phyloP scores from a whole-genome alignment of 768 basidiomycete species.

The Coprinellus aureogranulatus region DNA sequence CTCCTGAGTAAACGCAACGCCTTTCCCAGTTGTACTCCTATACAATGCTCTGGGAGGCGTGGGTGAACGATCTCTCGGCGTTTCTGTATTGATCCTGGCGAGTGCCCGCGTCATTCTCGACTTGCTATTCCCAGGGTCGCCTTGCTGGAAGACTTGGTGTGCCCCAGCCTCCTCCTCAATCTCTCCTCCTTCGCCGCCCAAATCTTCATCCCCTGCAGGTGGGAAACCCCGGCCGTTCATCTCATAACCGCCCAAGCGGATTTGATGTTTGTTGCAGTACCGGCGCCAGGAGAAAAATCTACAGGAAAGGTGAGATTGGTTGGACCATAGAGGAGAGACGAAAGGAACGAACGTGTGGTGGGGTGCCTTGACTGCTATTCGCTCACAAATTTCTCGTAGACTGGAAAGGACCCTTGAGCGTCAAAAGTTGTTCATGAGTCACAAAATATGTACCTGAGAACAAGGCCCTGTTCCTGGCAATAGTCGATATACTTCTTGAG shows the following conservation, averaged over 20 bases:
- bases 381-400: conserved; percentile 82
- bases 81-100: no score
- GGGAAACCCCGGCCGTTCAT: conserved; percentile 49
- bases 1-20: conserved; percentile 84
- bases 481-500: conserved; percentile 88
- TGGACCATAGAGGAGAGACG: conserved; percentile 1
- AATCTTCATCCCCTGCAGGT: conserved; percentile 41
- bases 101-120: no score
- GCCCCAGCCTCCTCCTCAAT: conserved; percentile 33
- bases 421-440: neutral
- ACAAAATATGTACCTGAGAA: conserved; percentile 54
- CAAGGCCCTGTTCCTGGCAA: conserved; percentile 83
- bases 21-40: conserved; percentile 85
- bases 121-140: no score
- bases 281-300: conserved; percentile 91
- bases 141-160: no score
- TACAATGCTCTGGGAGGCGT: conserved; percentile 78
- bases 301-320: neutral
- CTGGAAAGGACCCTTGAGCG: conserved; percentile 22
- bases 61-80: conserved; percentile 68
- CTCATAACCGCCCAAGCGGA: conserved; percentile 79
- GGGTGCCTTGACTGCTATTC: conserved; percentile 84
- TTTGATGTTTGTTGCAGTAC: conserved; percentile 91
- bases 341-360: conserved; percentile 64
- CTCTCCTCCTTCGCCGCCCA: conserved; percentile 32